These are phyloP conservation scores for Oryza glumipatula DNA, from an alignment of 176 grass and related monocot genomes.

Conservation along the genomic window DNA sequence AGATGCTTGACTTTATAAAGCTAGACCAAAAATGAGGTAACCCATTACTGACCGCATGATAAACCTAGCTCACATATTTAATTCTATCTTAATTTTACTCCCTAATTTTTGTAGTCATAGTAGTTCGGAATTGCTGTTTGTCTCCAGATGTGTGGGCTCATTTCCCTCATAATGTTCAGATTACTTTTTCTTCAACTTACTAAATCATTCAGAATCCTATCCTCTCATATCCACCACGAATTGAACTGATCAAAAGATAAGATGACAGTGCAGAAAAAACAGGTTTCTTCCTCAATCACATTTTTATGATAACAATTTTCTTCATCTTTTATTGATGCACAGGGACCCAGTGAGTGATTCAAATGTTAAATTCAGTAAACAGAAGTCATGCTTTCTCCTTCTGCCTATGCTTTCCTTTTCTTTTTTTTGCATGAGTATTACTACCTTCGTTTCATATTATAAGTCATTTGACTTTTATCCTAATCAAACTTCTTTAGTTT, in stretches of 20 bases:
- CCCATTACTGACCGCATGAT: neutral
- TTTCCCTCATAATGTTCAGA: neutral
- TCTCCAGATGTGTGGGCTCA: neutral
- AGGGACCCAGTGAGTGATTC: neutral
- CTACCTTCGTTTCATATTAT: too few relatives aligned
- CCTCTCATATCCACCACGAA: neutral
- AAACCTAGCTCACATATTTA: neutral
- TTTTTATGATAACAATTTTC: neutral
- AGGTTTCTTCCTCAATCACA: neutral
- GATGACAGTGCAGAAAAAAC: neutral
- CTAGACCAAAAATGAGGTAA: neutral
- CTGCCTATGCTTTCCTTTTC: neutral
- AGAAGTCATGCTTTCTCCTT: neutral
- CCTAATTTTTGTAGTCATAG: neutral
- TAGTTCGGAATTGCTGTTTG: neutral
- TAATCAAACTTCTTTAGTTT: too few relatives aligned
- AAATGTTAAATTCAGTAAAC: slow-evolving; percentile 31
- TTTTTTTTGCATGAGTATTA: neutral
- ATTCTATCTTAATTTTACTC: neutral
- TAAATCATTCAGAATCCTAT: neutral
- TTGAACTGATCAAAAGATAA: neutral
- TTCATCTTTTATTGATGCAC: neutral
- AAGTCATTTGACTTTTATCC: too few relatives aligned
- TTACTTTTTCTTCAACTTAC: neutral
- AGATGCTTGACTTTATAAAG: slow-evolving; percentile 1